Percentiles rank a stretch among this genome's conserved stretches.
phyloP scores from a whole-genome alignment of 2,329 filamentous ascomycete genomes.

The Verticillium isaacii region DNA sequence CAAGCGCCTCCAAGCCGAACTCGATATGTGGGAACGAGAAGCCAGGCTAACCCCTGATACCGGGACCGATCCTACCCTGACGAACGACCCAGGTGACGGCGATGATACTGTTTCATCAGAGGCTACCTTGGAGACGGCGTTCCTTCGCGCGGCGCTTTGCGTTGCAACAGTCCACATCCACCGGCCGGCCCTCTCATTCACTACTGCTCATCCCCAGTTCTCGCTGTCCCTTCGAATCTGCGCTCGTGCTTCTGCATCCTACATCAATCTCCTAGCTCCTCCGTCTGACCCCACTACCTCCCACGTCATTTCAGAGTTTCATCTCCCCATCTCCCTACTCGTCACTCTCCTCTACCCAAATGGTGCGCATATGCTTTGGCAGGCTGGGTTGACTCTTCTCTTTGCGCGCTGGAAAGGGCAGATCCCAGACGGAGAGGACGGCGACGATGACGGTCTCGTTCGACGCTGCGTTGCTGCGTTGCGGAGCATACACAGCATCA shows the following conservation, averaged over 20 bases:
- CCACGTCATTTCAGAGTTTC: background rate
- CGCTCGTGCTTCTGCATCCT: constrained; percentile 7
- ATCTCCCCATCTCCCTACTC: background rate
- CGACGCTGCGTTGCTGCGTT: constrained; percentile 12
- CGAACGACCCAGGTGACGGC: constrained; percentile 4
- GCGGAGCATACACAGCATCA: constrained; percentile 3
- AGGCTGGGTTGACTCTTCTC: constrained; percentile 17
- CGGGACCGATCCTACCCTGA: background rate
- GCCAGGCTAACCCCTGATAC: too few relatives aligned
- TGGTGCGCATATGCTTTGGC: constrained; percentile 20
- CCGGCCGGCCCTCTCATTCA: constrained; percentile 18
- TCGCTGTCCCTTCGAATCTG: constrained; percentile 13
- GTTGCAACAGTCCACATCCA: constrained; percentile 18
- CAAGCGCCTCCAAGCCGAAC: constrained; percentile 15
- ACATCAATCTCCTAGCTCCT: constrained; percentile 3
- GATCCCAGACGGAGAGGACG: background rate
- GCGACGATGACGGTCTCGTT: constrained; percentile 12
- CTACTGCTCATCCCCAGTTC: constrained; percentile 15
- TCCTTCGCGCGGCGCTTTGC: constrained; percentile 12
- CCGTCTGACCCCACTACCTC: background rate
- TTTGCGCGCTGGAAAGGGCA: constrained; percentile 17
- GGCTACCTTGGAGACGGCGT: constrained; percentile 3
- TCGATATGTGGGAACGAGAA: constrained; percentile 16
- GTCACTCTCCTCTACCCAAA: constrained; percentile 16
- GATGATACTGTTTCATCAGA: background rate